Evolutionary conservation across 176 grass and related monocot species (phyloP).

Genomic region (Typha latifolia): DNA sequence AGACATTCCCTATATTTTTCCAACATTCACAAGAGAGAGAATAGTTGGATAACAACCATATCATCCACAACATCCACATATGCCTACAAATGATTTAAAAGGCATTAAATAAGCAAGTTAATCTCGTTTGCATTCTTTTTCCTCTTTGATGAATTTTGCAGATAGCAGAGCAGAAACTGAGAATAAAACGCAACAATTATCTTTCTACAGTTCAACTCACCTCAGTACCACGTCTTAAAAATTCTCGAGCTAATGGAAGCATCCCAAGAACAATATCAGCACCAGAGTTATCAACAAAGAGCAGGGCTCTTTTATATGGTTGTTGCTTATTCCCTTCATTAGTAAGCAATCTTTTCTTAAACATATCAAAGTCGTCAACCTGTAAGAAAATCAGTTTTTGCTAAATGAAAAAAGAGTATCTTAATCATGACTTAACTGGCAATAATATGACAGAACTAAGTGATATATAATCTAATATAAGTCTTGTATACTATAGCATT

Average conservation of each 20-base stretch:
- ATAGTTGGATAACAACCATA: too few relatives aligned
- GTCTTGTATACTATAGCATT: too few relatives aligned
- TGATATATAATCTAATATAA: too few relatives aligned
- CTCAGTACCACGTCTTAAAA: slow-evolving; percentile 80
- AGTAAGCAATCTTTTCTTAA: slow-evolving; percentile 83
- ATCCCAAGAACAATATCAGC: slow-evolving; percentile 97
- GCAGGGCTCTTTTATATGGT: slow-evolving; percentile 88
- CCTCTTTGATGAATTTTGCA: not conserved
- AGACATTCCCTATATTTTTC: too few relatives aligned
- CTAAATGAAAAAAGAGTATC: slow-evolving; percentile 21
- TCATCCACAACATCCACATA: too few relatives aligned
- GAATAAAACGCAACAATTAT: not conserved
- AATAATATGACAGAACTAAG: too few relatives aligned
- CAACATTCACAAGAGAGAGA: too few relatives aligned
- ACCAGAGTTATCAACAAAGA: slow-evolving; percentile 97
- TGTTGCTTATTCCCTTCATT: slow-evolving; percentile 42
- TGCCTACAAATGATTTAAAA: too few relatives aligned
- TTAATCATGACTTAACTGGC: not conserved
- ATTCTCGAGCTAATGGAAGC: slow-evolving; percentile 89
- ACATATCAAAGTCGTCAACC: slow-evolving; percentile 93
- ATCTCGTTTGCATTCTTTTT: too few relatives aligned
- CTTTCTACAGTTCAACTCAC: slow-evolving; percentile 1
- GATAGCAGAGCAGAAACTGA: not conserved
- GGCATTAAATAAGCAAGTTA: too few relatives aligned
- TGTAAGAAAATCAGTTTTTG: slow-evolving; percentile 14